Evolutionary conservation across 2,329 filamentous ascomycete genomes (phyloP), one percentile per base, ranked within the genome.

Genomic region (Fragosphaeria purpurea): DNA sequence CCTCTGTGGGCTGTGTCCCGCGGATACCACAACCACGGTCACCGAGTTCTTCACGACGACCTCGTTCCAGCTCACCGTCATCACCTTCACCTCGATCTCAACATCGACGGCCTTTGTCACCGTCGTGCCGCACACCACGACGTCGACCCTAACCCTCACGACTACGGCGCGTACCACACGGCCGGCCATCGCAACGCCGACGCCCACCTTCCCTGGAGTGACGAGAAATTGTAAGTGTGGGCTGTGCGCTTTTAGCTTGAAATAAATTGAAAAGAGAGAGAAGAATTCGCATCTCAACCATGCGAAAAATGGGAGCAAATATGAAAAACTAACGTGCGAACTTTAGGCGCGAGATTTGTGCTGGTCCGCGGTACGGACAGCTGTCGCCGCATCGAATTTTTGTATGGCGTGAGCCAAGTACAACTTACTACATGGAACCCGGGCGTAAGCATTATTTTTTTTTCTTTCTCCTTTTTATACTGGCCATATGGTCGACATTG

Each of bases 381-480:
- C 7, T 53, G 52, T 41, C 48, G 46, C 12, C 37, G 43, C 4
- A 42, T 53, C 33, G 52, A 48, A 3, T 12, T 40, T 39, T 32
- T 39, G 7, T 39, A 53, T 40, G 31, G 52, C 39, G 41, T 48
- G 11, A 35, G 38, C 2, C 31, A 51, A 22, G 11, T 30, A 1
- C 48, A 53, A 33, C 44, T 53, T n/a, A 13, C 38, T 3, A 41
- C 22, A 6, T 53, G 52, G 52, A 53, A 53, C 33, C 52, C 52
- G 5, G 41, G 40, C 22, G 52, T 53, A 34, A 40, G 52, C 44
- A 9, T 8, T 7, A 8, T 33, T 38, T 46, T 7, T 34, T 22
- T 22, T 22, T 22, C 22, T 22, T 22, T 22, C 22, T 22, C 22
- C 22, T 22, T 22, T 22, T 22, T 22, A 22, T 22, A 22, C 22